Conservation (phyloP, 2,329 filamentous ascomycete genomes). For the Neopestalotiopsis sp. region DNA sequence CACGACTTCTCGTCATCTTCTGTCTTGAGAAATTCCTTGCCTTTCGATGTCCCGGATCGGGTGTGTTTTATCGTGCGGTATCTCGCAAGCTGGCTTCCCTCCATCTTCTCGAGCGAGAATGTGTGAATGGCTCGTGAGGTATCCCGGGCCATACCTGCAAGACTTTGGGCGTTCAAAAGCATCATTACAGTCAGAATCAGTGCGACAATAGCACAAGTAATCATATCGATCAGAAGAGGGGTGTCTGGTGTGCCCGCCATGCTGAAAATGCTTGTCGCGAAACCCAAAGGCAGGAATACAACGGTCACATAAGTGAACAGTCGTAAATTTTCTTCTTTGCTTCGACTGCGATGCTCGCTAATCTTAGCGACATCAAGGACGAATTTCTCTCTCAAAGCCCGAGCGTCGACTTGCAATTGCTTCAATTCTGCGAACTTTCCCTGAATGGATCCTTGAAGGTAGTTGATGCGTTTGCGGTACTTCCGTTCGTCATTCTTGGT, state of each 20-base stretch:
- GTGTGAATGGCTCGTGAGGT: neutral
- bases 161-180: constrained; percentile 13
- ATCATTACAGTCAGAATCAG: constrained; percentile 16
- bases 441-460: constrained; percentile 5
- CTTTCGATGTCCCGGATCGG: too few relatives aligned
- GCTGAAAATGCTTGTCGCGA: constrained; percentile 37
- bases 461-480: constrained; percentile 27
- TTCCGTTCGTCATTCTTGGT: constrained; percentile 37
- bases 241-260: constrained; percentile 32
- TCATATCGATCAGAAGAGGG: constrained; percentile 24
- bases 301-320: constrained; percentile 41
- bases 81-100: neutral
- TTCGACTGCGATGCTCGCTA: constrained; percentile 21
- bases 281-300: constrained; percentile 38
- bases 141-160: neutral
- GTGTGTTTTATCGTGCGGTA: neutral
- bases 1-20: neutral
- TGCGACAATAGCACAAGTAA: constrained; percentile 18
- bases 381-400: too few relatives aligned
- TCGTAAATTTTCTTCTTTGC: constrained; percentile 32
- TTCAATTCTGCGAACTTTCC: too few relatives aligned
- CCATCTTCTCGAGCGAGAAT: neutral
- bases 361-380: too few relatives aligned
- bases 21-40: neutral
- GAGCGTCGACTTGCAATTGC: too few relatives aligned